Evolutionary conservation across 164 flowering plant species (phyloP).

Genomic region (Macadamia tetraphylla): DNA sequence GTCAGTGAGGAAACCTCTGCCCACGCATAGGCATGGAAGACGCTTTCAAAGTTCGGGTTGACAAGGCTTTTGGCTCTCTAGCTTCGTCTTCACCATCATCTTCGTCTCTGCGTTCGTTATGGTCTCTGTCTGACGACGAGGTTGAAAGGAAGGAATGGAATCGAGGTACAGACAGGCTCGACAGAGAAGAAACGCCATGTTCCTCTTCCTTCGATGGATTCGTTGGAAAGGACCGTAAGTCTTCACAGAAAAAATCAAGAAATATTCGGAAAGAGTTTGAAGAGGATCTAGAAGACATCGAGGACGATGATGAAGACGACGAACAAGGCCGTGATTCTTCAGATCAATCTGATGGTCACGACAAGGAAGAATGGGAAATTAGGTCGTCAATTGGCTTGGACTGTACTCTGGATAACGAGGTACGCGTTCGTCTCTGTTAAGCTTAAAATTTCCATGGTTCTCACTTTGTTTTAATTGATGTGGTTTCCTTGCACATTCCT

Average conservation of each 20-base stretch:
- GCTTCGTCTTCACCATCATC: constrained; percentile 23
- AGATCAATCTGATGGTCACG: constrained; percentile 16
- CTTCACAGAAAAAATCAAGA: constrained; percentile 6
- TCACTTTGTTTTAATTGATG: not conserved
- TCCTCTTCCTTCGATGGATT: constrained; percentile 22
- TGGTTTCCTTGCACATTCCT: not conserved
- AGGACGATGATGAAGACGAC: constrained; percentile 28
- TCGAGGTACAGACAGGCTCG: constrained; percentile 29
- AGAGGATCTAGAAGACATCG: constrained; percentile 31
- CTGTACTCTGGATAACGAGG: constrained; percentile 81
- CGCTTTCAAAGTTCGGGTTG: constrained; percentile 64
- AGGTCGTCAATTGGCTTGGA: constrained; percentile 66
- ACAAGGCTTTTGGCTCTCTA: constrained; percentile 60
- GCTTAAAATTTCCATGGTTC: not conserved
- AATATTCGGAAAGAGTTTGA: constrained; percentile 19
- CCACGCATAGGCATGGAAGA: constrained; percentile 49
- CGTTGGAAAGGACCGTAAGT: constrained; percentile 6
- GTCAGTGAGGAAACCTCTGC: too few relatives aligned
- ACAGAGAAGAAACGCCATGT: constrained; percentile 18
- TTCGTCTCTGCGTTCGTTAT: constrained; percentile 34
- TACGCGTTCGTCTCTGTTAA: constrained; percentile 10
- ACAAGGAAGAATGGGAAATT: constrained; percentile 63
- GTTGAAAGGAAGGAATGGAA: constrained; percentile 53
- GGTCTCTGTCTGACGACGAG: constrained; percentile 66
- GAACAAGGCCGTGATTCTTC: constrained; percentile 14